Conservation (phyloP, 257 asterid genomes). For the Euphrasia confusa region DNA sequence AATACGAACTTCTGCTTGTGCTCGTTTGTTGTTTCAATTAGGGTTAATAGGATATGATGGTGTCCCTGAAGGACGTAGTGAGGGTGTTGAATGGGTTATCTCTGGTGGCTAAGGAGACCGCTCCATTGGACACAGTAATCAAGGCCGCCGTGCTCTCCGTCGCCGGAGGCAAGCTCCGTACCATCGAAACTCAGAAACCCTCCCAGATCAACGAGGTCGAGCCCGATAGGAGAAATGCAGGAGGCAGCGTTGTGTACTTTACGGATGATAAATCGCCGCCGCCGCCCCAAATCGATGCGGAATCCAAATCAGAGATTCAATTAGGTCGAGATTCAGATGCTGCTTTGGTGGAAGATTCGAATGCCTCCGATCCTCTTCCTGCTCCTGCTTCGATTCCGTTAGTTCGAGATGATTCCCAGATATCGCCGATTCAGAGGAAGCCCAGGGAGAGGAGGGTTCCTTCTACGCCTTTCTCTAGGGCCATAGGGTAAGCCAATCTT, state of each 20-base stretch:
- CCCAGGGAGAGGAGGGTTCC: slow-evolving; percentile 94
- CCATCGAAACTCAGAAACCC: slow-evolving; percentile 23
- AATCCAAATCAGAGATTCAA: slow-evolving; percentile 5
- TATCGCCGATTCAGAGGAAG: slow-evolving; percentile 43
- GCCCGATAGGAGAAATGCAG: slow-evolving; percentile 16
- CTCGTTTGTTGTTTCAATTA: background rate
- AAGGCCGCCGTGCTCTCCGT: slow-evolving; percentile 60
- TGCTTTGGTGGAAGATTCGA: background rate
- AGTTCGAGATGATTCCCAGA: slow-evolving; percentile 15
- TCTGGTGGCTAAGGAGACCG: slow-evolving; percentile 70
- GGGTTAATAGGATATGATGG: slow-evolving; percentile 29
- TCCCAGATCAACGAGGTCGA: slow-evolving; percentile 12
- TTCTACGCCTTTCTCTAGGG: slow-evolving; percentile 86
- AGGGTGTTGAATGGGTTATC: slow-evolving; percentile 63
- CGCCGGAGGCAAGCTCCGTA: slow-evolving; percentile 59
- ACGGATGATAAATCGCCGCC: slow-evolving; percentile 28
- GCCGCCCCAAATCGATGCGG: slow-evolving; percentile 9
- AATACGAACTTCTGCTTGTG: background rate
- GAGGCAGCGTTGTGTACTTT: slow-evolving; percentile 35
- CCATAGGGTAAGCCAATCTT: slow-evolving; percentile 53
- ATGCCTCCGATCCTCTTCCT: background rate
- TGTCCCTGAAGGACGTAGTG: slow-evolving; percentile 46
- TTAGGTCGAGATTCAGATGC: background rate
- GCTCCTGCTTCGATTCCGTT: background rate
- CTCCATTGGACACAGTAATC: slow-evolving; percentile 37